These are phyloP conservation scores for Buxus sempervirens DNA, from an alignment of 164 flowering plant genomes.

Conservation along the genomic window DNA sequence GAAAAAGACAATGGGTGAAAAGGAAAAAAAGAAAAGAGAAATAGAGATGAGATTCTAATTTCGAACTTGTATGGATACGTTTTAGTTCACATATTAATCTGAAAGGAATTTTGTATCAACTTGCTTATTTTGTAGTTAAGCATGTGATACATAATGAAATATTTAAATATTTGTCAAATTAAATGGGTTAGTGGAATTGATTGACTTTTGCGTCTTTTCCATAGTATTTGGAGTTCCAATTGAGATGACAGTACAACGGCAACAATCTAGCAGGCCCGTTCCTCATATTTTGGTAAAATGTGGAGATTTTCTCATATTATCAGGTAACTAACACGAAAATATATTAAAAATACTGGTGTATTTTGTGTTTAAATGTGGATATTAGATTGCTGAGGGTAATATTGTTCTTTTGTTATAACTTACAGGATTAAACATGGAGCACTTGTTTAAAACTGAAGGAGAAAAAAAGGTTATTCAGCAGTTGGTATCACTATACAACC, in stretches of 20 bases:
- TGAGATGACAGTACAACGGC: constrained; percentile 77
- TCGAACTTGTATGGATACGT: too few species aligned
- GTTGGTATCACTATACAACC: constrained; percentile 70
- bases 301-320: constrained; percentile 80
- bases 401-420: constrained; percentile 6
- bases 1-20: too few species aligned
- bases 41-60: too few species aligned
- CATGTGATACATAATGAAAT: not conserved
- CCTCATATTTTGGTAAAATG: constrained; percentile 73
- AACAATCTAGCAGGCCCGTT: constrained; percentile 62
- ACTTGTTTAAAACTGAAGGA: constrained; percentile 74
- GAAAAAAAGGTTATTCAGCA: constrained; percentile 67
- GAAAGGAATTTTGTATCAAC: not conserved
- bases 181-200: not conserved
- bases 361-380: not conserved
- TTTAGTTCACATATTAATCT: too few species aligned
- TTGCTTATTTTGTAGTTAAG: not conserved
- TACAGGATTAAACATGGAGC: constrained; percentile 59
- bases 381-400: not conserved
- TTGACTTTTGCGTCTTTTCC: constrained; percentile 4
- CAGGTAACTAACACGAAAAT: constrained; percentile 56
- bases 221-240: constrained; percentile 89
- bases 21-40: too few species aligned
- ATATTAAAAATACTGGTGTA: not conserved
- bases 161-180: not conserved